phyloP scores from a whole-genome alignment of 2,329 filamentous ascomycete species.

The Scedosporium boydii region DNA sequence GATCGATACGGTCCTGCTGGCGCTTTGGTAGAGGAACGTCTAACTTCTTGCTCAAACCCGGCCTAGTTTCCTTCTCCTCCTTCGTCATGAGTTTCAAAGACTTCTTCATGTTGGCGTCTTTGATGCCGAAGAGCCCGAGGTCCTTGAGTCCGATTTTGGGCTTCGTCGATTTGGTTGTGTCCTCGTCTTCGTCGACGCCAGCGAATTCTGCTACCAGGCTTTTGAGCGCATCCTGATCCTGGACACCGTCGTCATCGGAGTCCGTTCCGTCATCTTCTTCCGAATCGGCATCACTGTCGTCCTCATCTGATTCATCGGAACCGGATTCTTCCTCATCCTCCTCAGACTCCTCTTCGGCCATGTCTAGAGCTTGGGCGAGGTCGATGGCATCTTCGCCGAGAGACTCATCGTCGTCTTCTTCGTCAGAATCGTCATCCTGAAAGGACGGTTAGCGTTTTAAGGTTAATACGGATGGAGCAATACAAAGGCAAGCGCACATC shows the following conservation, averaged over 20 bases:
- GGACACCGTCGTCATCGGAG: conserved; percentile 36
- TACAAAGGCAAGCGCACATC: conserved; percentile 14
- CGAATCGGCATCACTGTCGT: conserved; percentile 23
- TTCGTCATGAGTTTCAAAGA: conserved; percentile 66
- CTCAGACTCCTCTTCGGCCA: conserved; percentile 39
- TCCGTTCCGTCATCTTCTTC: conserved; percentile 33
- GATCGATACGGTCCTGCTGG: conserved; percentile 77
- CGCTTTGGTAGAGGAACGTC: conserved; percentile 75
- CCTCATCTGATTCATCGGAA: conserved; percentile 34
- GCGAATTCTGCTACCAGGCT: conserved; percentile 57
- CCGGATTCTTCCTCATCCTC: conserved; percentile 38
- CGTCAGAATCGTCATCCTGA: conserved; percentile 49
- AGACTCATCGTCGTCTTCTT: conserved; percentile 44
- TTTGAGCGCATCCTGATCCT: conserved; percentile 44
- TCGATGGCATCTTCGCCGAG: conserved; percentile 52
- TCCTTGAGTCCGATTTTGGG: conserved; percentile 65
- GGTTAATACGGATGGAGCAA: not conserved
- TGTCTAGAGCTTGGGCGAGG: conserved; percentile 46
- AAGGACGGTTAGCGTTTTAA: not conserved
- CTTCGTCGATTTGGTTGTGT: conserved; percentile 27
- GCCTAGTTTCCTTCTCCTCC: conserved; percentile 41
- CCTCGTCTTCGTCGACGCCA: conserved; percentile 50
- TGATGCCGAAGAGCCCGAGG: conserved; percentile 59
- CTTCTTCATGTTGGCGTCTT: conserved; percentile 67
- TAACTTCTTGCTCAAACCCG: conserved; percentile 54